Evolutionary conservation across 2,329 filamentous ascomycete genomes (phyloP), one percentile per base, ranked within the genome.

Genomic region (Fusarium abutilonis): DNA sequence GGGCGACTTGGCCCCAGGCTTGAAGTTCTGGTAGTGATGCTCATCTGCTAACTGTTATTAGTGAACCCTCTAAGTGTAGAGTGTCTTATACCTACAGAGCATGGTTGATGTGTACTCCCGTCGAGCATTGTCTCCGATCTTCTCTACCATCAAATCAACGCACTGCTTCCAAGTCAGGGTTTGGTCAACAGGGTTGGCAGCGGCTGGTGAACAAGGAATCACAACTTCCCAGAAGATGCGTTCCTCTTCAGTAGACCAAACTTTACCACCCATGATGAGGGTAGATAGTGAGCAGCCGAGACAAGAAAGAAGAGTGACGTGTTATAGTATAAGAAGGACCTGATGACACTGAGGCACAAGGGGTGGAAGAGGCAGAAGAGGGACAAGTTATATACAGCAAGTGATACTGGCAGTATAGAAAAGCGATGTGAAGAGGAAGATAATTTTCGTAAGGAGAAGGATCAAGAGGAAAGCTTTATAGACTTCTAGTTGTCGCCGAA

Each of bases 241-340:
- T 69, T 86, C 83, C 58, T 86, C 83, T 1, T 76, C 70, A 0
- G 54, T 54, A 0, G 79, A 78, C 83, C 83, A 86, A 6, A 78
- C 72, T 59, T 79, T 83, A 21, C 82, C 82, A 6, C 79, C 81
- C 82, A 85, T 83, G 21, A 23, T 76, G 42, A 17, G 28, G 32
- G 23, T 21, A 9, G 26, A 41, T 21, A 21, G 19, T 31, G 47
- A 39, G 38, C 13, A 29, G 36, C 56, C 21, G 28, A 36, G n/a
- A 28, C 14, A 28, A 10, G 34, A 17, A 11, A n/a, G 5, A 29
- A 17, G 23, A 19, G 47, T 21, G 35, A 34, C 6, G 21, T 47
- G 43, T 19, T 40, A 40, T 52, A 42, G 21, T 45, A 32, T 19
- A 23, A 43, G 19, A 19, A 21, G 21, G 39, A 4, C 9, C 28